phyloP scores from a whole-genome alignment of 768 basidiomycete species.

The Phylloporus sp. region DNA sequence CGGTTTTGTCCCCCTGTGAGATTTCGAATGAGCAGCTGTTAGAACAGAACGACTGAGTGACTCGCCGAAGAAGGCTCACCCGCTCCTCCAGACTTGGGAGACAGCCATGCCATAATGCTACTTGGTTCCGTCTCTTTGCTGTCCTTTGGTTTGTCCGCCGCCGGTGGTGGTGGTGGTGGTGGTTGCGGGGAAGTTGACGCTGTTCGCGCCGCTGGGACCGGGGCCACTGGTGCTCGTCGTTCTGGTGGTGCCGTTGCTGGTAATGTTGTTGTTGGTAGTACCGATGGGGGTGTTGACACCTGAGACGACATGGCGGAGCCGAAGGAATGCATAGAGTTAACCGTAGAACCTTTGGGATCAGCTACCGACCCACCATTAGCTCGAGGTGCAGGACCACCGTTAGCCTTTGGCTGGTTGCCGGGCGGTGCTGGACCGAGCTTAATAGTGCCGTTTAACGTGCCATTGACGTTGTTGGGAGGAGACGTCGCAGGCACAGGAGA shows the following conservation, averaged over 20 bases:
- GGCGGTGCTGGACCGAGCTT: slow-evolving; percentile 21
- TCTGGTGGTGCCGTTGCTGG: not conserved
- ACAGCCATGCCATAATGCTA: not conserved
- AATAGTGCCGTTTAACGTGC: slow-evolving; percentile 5
- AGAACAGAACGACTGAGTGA: slow-evolving; percentile 20
- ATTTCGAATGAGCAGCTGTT: slow-evolving; percentile 28
- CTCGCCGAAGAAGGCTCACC: slow-evolving; percentile 35
- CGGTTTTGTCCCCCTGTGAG: slow-evolving; percentile 12
- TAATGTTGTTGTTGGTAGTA: not conserved
- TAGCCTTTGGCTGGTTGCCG: slow-evolving; percentile 19
- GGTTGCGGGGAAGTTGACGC: not conserved
- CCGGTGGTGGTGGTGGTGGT: not conserved
- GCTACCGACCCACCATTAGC: slow-evolving; percentile 30
- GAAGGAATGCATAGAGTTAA: slow-evolving; percentile 24
- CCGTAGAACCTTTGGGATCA: slow-evolving; percentile 22
- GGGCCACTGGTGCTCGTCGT: not conserved
- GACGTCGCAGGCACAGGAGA: slow-evolving; percentile 16
- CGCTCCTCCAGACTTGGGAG: slow-evolving; percentile 15
- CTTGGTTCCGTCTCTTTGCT: slow-evolving; percentile 1
- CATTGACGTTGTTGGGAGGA: slow-evolving; percentile 9
- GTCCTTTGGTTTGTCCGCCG: slow-evolving; percentile 10
- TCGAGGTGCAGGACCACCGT: slow-evolving; percentile 17
- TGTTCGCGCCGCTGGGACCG: not conserved
- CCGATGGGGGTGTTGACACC: not conserved
- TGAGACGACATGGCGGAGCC: slow-evolving; percentile 12